Base-by-base conservation (phyloP, 768 basidiomycete genomes). In the Tylopilus rubrobrunneus region DNA sequence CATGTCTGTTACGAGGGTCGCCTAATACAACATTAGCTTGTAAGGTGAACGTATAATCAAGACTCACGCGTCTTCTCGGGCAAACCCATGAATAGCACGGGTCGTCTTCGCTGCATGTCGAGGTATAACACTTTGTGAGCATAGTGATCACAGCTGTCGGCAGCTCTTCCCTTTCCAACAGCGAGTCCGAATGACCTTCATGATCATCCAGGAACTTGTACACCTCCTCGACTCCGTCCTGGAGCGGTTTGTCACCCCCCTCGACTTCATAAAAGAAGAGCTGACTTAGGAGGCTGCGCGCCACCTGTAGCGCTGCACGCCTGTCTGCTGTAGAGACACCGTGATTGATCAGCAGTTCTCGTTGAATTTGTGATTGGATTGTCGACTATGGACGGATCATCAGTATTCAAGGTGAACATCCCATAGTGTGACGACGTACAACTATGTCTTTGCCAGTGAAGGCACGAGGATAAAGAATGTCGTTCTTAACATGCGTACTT, bases 181-280 rank as follows among this genome's bases (percentile, higher is more conserved):
- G 74, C 1, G 76, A 72, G 56, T 87, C 86, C 1, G 82, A 82
- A 23, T 71, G 71, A 25, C 85, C 85, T 51, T 86, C 85, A 37
- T 80, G 77, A 58, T 95, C 93, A 53, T 92, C 92, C 64, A 91
- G 75, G 70, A 97, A 96, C 78, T 88, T 89, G 72, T 90, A 97
- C 7, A 97, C 93, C 57, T 95, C 92, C 63, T 95, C 93, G 5
- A 95, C 89, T 4, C 89, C 86, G 63, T 95, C 93, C 52, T 88
- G 83, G 51, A 97, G 72, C 1, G 85, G 77, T 19, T 85, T 83
- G 47, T 85, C 84, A 29, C 89, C 92, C 91, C 94, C 96, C 66
- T 98, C 94, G 7, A 98, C 94, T 67, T 98, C 96, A 65, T 92
- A 92, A 70, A 97, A 95, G 77, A 93, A 98, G 5, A 98, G 78